Evolutionary conservation across 148 eudicot genomes (phyloP).

Genomic region (Rhododendron mucronatum): DNA sequence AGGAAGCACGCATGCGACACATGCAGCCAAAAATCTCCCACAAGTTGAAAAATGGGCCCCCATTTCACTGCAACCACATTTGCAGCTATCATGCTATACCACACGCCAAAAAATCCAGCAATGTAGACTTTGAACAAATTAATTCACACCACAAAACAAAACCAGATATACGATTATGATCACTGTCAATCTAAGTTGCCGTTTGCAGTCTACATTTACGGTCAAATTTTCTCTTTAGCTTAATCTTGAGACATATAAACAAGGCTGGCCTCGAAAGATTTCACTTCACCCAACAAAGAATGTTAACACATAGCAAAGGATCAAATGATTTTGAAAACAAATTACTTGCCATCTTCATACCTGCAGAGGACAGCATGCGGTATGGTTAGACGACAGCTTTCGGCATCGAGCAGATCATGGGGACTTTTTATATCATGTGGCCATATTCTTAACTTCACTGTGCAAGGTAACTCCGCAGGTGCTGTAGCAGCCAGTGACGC

Average conservation of each 20-base stretch:
- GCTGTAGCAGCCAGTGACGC: conserved; percentile 22
- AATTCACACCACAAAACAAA: conserved; percentile 8
- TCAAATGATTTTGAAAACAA: neutral
- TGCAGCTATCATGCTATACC: conserved; percentile 1
- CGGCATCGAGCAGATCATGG: conserved; percentile 10
- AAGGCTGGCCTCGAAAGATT: neutral
- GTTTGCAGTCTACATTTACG: neutral
- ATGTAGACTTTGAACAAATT: neutral
- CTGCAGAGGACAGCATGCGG: conserved; percentile 36
- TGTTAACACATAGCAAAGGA: neutral
- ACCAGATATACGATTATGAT: neutral
- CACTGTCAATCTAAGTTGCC: neutral
- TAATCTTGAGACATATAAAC: neutral
- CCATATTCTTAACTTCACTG: conserved; percentile 31
- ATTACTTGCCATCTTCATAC: conserved; percentile 3
- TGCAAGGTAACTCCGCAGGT: conserved; percentile 29
- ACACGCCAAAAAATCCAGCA: neutral
- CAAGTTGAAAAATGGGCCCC: conserved; percentile 37
- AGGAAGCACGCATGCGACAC: conserved; percentile 29
- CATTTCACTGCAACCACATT: conserved; percentile 30
- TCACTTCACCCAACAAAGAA: neutral
- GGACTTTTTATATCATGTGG: conserved; percentile 20
- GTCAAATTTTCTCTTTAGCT: neutral
- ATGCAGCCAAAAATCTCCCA: conserved; percentile 33
- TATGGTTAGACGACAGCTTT: conserved; percentile 22